These are phyloP conservation scores for Sphagnum contortum DNA, from an alignment of 225 moss, liverwort and hornwort genomes.

Conservation along the genomic window DNA sequence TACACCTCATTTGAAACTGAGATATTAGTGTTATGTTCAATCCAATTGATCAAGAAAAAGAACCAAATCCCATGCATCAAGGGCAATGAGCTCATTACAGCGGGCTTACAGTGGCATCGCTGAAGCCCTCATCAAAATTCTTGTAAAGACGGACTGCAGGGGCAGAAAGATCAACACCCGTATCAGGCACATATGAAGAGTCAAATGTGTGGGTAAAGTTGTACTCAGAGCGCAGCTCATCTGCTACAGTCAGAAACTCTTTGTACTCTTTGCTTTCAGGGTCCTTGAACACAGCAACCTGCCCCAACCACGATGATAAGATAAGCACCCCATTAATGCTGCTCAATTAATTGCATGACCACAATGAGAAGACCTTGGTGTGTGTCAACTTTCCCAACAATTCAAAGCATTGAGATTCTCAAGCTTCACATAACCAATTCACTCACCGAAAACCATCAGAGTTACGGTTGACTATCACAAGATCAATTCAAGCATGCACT, in stretches of 20 bases:
- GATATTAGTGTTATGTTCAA: too few relatives aligned
- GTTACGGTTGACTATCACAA: too few relatives aligned
- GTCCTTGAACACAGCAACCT: conserved; percentile 76
- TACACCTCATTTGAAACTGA: conserved; percentile 12
- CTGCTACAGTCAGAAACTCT: conserved; percentile 60
- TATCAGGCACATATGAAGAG: conserved; percentile 46
- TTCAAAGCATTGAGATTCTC: background rate
- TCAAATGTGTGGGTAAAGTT: conserved; percentile 63
- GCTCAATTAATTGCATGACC: background rate
- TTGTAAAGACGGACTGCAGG: conserved; percentile 78
- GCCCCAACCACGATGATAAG: conserved; percentile 9
- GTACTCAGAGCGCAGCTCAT: conserved; percentile 50
- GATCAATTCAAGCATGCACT: background rate
- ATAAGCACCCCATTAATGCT: background rate
- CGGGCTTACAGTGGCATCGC: conserved; percentile 48
- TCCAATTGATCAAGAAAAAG: too few relatives aligned
- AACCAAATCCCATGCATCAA: too few relatives aligned
- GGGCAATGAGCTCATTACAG: background rate
- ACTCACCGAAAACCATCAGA: too few relatives aligned
- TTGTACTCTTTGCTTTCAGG: conserved; percentile 64
- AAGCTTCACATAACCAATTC: background rate
- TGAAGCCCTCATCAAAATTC: conserved; percentile 79
- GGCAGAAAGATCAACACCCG: conserved; percentile 37
- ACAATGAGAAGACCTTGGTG: too few relatives aligned
- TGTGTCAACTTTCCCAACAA: background rate